Conservation (phyloP, 2,329 filamentous ascomycete genomes). For the Cryphonectria radicalis region DNA sequence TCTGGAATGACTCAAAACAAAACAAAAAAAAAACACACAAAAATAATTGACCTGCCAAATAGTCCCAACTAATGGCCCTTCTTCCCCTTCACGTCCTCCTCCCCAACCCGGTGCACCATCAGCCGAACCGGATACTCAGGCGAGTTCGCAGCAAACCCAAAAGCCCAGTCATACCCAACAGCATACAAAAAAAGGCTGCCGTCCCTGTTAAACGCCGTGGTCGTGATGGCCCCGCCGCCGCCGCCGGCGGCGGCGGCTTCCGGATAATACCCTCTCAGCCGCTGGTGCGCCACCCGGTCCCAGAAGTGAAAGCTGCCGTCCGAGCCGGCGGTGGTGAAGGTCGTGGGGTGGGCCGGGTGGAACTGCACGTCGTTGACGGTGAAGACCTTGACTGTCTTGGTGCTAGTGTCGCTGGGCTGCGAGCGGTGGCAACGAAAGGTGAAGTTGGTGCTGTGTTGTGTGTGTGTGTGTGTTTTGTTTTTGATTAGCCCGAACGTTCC, state of each 20-base stretch:
- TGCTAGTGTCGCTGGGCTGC: slow-evolving; percentile 17
- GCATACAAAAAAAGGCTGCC: slow-evolving; percentile 64
- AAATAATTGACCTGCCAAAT: not conserved
- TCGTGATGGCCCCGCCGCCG: slow-evolving; percentile 59
- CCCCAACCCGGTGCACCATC: slow-evolving; percentile 36
- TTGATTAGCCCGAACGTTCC: not conserved
- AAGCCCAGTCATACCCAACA: slow-evolving; percentile 74
- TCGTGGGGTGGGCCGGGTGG: slow-evolving; percentile 34
- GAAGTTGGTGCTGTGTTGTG: slow-evolving; percentile 32
- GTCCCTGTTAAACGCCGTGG: slow-evolving; percentile 63
- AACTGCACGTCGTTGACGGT: slow-evolving; percentile 40
- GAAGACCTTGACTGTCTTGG: slow-evolving; percentile 36
- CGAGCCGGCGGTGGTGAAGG: slow-evolving; percentile 41
- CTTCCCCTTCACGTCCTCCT: slow-evolving; percentile 31
- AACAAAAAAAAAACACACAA: too few species aligned
- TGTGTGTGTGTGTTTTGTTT: not conserved
- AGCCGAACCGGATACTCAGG: slow-evolving; percentile 35
- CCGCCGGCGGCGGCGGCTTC: too few species aligned
- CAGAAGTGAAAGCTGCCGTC: slow-evolving; percentile 52
- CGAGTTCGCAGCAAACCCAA: slow-evolving; percentile 54
- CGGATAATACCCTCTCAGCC: slow-evolving; percentile 61
- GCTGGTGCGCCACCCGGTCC: slow-evolving; percentile 57
- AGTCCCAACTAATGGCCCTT: not conserved
- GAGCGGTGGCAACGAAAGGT: slow-evolving; percentile 42
- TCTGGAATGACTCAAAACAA: not conserved